Percentiles rank a stretch among this genome's conserved stretches.
Conservation (phyloP, 768 basidiomycete species). For the Rhodotorula diobovata region DNA sequence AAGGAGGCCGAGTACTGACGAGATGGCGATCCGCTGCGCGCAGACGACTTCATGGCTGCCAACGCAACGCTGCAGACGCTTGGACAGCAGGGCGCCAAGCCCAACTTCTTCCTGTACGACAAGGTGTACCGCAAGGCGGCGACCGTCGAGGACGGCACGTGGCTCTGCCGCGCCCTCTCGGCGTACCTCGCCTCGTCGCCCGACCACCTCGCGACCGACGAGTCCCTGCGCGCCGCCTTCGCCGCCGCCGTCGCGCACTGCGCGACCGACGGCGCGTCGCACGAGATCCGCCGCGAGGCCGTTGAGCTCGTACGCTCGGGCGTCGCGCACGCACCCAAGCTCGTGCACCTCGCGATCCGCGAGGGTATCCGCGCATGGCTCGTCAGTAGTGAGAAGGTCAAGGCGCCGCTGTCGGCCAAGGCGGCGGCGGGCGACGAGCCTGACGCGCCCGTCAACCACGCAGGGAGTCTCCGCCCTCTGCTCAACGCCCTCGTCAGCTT, state of each 20-base stretch:
- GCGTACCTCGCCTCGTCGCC: constrained; percentile 51
- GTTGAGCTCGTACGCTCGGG: constrained; percentile 52
- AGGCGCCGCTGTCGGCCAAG: constrained; percentile 38
- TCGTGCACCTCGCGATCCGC: constrained; percentile 56
- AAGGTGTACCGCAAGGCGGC: constrained; percentile 73
- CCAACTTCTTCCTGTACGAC: constrained; percentile 81
- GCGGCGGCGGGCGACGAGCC: constrained; percentile 48
- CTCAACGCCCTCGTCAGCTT: constrained; percentile 57
- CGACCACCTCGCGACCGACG: constrained; percentile 50
- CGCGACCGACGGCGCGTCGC: constrained; percentile 58
- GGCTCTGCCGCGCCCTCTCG: constrained; percentile 68
- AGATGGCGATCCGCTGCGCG: no score
- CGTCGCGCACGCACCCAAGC: constrained; percentile 51
- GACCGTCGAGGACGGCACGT: constrained; percentile 60
- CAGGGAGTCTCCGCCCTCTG: constrained; percentile 53
- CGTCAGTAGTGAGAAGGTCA: constrained; percentile 29
- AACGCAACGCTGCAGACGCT: constrained; percentile 45
- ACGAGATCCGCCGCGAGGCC: constrained; percentile 56
- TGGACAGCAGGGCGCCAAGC: constrained; percentile 55
- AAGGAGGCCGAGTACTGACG: no score
- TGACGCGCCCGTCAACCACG: constrained; percentile 47
- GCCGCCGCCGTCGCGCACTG: constrained; percentile 68
- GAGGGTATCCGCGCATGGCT: constrained; percentile 54
- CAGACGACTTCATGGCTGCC: constrained; percentile 36
- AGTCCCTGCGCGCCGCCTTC: constrained; percentile 57